Conservation (phyloP, 75 land plant genomes). For the Selaginella moellendorffii region DNA sequence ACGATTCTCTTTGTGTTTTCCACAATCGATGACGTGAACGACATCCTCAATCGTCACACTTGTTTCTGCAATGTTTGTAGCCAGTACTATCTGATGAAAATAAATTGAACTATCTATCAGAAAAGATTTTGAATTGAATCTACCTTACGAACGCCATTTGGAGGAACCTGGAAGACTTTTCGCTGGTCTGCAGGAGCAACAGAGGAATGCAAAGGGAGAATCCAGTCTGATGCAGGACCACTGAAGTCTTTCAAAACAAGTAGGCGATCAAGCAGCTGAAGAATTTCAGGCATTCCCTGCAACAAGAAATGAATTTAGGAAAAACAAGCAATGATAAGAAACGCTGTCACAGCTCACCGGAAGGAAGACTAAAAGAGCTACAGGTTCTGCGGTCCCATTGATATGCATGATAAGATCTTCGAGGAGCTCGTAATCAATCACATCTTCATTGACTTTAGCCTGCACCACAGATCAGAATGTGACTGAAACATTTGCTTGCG, state of each 20-base stretch:
- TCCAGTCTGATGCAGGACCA: slow-evolving; percentile 70
- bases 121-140: too few species aligned
- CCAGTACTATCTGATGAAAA: slow-evolving; percentile 75
- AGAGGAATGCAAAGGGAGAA: slow-evolving; percentile 79
- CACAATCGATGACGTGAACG: slow-evolving; percentile 77
- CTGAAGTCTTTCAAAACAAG: slow-evolving; percentile 53
- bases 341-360: slow-evolving; percentile 69
- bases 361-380: slow-evolving; percentile 73
- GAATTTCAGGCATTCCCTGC: slow-evolving; percentile 81
- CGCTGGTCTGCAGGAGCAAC: slow-evolving; percentile 54
- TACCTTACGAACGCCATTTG: slow-evolving; percentile 60
- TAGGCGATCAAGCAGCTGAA: slow-evolving; percentile 39
- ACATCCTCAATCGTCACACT: slow-evolving; percentile 93
- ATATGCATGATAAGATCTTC: slow-evolving; percentile 65
- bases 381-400: slow-evolving; percentile 47
- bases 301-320: not conserved
- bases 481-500: too few species aligned
- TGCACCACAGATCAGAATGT: too few species aligned
- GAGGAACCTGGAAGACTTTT: slow-evolving; percentile 56
- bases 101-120: too few species aligned
- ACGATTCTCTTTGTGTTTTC: slow-evolving; percentile 89
- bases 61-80: slow-evolving; percentile 89
- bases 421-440: slow-evolving; percentile 80
- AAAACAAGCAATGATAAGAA: too few species aligned
- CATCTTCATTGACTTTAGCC: slow-evolving; percentile 69